phyloP scores from a whole-genome alignment of 345 rosid genomes.

The Citrus reticulata region DNA sequence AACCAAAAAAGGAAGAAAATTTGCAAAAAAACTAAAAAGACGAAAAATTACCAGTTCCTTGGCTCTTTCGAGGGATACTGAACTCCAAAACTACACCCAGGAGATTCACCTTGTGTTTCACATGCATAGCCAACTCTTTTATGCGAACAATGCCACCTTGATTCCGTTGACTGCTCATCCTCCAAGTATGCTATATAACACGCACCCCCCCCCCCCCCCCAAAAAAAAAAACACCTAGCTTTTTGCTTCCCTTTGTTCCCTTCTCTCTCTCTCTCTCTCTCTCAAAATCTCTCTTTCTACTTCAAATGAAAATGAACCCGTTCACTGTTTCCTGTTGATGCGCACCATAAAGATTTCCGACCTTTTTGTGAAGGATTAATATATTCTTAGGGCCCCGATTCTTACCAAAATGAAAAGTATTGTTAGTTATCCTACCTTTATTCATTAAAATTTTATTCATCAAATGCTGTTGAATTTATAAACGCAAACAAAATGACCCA shows the following conservation, averaged over 20 bases:
- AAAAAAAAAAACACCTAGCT: background rate
- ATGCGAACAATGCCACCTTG: background rate
- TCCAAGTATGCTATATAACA: background rate
- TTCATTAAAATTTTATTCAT: too few relatives aligned
- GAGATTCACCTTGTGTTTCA: constrained; percentile 2
- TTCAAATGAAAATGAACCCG: too few relatives aligned
- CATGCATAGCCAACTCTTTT: background rate
- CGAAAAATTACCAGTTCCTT: constrained; percentile 9
- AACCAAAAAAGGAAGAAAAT: background rate
- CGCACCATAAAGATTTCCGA: too few relatives aligned
- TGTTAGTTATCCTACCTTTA: too few relatives aligned
- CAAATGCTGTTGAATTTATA: too few relatives aligned
- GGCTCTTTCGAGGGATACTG: constrained; percentile 15
- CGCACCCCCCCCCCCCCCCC: fast-evolving
- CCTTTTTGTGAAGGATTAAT: too few relatives aligned
- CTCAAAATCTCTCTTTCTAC: too few relatives aligned
- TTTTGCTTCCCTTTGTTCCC: background rate
- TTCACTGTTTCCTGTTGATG: too few relatives aligned
- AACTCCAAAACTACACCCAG: constrained; percentile 15
- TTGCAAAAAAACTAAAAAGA: background rate
- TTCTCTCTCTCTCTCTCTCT: too few relatives aligned
- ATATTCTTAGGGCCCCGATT: too few relatives aligned
- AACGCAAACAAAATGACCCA: too few relatives aligned
- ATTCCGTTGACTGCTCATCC: background rate
- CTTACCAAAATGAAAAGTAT: too few relatives aligned